These are phyloP conservation scores for Gastrodia elata DNA, from an alignment of 106 monocot species.

Conservation along the genomic window DNA sequence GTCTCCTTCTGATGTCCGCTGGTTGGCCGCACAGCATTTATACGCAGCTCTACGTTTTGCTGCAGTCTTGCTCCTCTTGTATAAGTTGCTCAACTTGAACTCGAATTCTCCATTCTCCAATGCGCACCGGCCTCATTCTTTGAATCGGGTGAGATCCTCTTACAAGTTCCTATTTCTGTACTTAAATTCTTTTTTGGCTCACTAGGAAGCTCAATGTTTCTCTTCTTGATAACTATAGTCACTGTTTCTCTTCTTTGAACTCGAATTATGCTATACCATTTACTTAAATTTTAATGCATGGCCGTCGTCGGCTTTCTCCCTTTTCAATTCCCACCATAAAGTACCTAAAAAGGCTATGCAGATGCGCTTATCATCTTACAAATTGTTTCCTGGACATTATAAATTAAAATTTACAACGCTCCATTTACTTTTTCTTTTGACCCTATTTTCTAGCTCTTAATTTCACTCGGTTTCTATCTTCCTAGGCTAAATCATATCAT, in stretches of 20 bases:
- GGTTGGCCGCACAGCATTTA: too few relatives aligned
- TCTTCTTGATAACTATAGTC: background rate
- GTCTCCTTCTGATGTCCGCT: too few relatives aligned
- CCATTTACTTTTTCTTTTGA: background rate
- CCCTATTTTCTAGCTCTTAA: background rate
- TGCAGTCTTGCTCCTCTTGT: too few relatives aligned
- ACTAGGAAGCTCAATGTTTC: background rate
- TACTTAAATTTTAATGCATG: background rate
- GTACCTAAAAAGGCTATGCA: too few relatives aligned
- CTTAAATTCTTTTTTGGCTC: background rate
- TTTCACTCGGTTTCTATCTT: background rate
- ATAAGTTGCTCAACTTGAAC: background rate
- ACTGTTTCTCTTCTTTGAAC: too few relatives aligned
- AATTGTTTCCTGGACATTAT: background rate
- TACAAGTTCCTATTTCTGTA: background rate
- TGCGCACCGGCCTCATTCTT: background rate
- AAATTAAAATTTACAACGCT: background rate
- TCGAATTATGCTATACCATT: background rate
- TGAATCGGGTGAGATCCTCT: background rate
- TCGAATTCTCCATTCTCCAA: background rate
- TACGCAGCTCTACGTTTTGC: too few relatives aligned
- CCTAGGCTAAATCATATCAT: background rate
- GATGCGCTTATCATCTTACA: too few relatives aligned
- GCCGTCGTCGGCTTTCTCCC: too few relatives aligned
- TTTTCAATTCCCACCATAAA: too few relatives aligned